Evolutionary conservation across 202 grass and related monocot genomes (phyloP).

Genomic region (Zizania palustris): DNA sequence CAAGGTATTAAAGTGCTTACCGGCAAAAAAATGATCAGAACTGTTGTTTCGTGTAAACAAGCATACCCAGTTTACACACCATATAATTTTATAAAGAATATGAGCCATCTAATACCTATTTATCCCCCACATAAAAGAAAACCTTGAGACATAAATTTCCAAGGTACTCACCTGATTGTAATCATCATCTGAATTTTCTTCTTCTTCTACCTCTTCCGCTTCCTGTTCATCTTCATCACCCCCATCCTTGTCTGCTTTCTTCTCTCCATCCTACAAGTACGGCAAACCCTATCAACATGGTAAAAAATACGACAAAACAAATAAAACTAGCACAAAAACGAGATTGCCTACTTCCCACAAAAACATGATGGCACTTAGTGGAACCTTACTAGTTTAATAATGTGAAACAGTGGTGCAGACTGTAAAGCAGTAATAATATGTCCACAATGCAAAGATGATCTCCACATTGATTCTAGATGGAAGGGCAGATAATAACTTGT

Average conservation of each 20-base stretch:
- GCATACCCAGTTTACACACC: neutral
- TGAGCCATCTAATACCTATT: neutral
- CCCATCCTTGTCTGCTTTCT: slow-evolving; percentile 51
- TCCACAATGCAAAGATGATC: neutral
- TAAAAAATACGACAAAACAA: neutral
- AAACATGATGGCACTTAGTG: neutral
- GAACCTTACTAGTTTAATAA: neutral
- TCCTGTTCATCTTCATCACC: slow-evolving; percentile 46
- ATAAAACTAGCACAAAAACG: neutral
- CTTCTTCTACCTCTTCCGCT: slow-evolving; percentile 48
- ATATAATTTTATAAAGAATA: slow-evolving; percentile 17
- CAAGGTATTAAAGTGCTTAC: slow-evolving; percentile 15
- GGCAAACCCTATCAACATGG: slow-evolving; percentile 1
- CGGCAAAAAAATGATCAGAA: neutral
- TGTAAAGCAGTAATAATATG: slow-evolving; percentile 12
- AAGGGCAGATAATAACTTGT: neutral
- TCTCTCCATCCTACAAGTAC: slow-evolving; percentile 46
- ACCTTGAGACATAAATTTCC: neutral
- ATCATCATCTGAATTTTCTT: slow-evolving; percentile 54
- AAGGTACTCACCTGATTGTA: slow-evolving; percentile 45
- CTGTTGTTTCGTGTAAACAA: neutral
- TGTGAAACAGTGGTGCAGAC: slow-evolving; percentile 16
- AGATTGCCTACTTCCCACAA: neutral
- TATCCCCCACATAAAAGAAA: slow-evolving; percentile 6
- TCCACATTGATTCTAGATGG: neutral